Evolutionary conservation across 805 yeast species (phyloP), one percentile per base, ranked within the genome.

Genomic region (Yamadazyma tumulicola): DNA sequence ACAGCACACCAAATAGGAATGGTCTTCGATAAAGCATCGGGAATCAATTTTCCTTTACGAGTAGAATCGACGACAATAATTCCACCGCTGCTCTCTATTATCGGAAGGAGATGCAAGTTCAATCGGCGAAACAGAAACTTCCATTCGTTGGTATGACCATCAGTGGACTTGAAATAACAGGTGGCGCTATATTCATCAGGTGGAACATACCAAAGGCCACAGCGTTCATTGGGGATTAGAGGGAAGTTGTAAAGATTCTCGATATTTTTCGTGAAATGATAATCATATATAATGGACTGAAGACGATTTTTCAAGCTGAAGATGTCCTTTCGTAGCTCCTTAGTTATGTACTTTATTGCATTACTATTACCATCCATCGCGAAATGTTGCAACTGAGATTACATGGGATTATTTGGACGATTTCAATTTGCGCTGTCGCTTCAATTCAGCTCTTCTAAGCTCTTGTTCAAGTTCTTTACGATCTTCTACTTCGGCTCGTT

Each of bases 1-100:
- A 85, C 87, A 0, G 89, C 84, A 57, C 94, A 84, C 97, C 97
- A 88, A 1, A 86, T 84, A 0, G 96, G 96, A 1, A 88, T 67
- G 0, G 96, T 88, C 48, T 88, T 88, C 47, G 88, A 81, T 5
- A 86, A 56, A 0, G 96, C 82, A 55, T 88, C 97, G 0, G 97
- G 96, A 59, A 87, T 77, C 17, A 73, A 59, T 52, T 87, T 88
- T 2, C 96, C 96, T 26, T 88, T 67, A 42, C 96, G 62, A 0
- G 96, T 87, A 10, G 95, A 85, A 55, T 88, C 96, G 1, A 88
- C 81, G 6, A 87, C 63, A 1, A 81, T 60, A 0, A 75, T 43
- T 0, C 88, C 88, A 8, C 59, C 50, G 22, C 61, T 26, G 2
- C 54, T 36, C 0, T 47, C 47, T 0, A 85, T 49, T 0, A 74